These are phyloP conservation scores for Quercus parvula DNA, from an alignment of 306 rosid genomes.

Conservation along the genomic window DNA sequence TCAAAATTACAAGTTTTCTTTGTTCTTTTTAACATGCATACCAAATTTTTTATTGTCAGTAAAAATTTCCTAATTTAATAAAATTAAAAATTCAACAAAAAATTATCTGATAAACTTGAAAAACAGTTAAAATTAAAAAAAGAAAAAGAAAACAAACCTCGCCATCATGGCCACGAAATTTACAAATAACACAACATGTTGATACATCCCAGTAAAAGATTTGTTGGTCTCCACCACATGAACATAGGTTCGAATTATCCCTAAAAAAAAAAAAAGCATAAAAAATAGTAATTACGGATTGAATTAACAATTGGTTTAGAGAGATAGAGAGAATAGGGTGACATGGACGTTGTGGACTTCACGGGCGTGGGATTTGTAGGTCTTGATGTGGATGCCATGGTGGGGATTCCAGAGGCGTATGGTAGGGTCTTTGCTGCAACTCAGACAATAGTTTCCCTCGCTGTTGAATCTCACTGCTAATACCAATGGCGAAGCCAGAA, in stretches of 20 bases:
- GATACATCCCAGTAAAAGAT: conserved; percentile 91
- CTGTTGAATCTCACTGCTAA: conserved; percentile 73
- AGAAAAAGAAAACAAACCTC: conserved; percentile 35
- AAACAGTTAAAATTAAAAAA: no score
- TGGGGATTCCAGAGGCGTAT: conserved; percentile 94
- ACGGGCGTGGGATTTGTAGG: conserved; percentile 91
- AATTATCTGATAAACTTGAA: no score
- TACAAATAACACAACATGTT: conserved; percentile 75
- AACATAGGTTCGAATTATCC: conserved; percentile 82
- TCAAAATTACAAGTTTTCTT: no score
- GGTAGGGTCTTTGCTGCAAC: conserved; percentile 61
- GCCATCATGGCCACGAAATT: conserved; percentile 87
- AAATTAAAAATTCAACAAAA: no score
- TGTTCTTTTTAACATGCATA: no score
- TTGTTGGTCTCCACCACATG: conserved; percentile 89
- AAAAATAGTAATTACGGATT: no score
- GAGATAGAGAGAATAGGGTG: conserved; percentile 38
- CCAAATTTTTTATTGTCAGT: no score
- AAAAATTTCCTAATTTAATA: no score
- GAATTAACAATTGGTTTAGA: no score
- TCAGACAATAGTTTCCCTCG: conserved; percentile 76
- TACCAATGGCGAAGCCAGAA: conserved; percentile 8
- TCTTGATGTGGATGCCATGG: conserved; percentile 85
- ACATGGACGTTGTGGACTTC: conserved; percentile 90
- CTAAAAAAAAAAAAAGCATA: conserved; percentile 9